Base-by-base conservation (phyloP, 2,329 filamentous ascomycete genomes). In the Aspergillus floridensis region DNA sequence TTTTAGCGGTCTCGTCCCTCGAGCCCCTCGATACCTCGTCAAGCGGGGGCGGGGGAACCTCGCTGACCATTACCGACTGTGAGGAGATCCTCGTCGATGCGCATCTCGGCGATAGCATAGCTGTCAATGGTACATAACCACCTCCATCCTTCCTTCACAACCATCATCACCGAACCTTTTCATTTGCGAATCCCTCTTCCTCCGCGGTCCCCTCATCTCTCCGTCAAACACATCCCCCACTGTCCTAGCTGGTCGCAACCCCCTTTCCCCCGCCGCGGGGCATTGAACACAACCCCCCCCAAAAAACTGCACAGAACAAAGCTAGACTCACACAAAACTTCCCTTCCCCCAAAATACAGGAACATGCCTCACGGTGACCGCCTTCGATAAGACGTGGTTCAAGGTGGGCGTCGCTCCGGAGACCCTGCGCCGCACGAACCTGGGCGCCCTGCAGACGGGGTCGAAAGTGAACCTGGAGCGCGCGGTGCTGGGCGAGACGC, bases 401-500 rank as follows among this genome's bases (percentile, higher is more conserved):
- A 93, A 91, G 70, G 92, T 98, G 66, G 93, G 95, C 72, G 89
- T 96, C 65, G 92, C 95, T 8, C 95, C 95, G 60, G 95, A 99
- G 80, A 99, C 95, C 16, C 87, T 99, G 58, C 92, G 95, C 59
- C 87, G 96, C 59, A 99, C 96, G 60, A 96, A 98, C 79, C 86
- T 99, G n/a, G 93, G 93, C 63, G 81, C 81, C 21, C 82, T 99
- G 56, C 77, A 79, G 51, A 74, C 85, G 61, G 81, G 81, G 47
- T 89, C 87, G 61, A 81, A 80, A 22, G 93, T 98, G 65, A 99
- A 99, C 76, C 88, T 99, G 56, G 95, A 99, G 81, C 88, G 95
- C 16, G 93, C 95, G 3, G 93, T 99, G 56, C 89, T 90, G 19
- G 92, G 92, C 4, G 86, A 90, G 69, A 97, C 93, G 49, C 91